phyloP scores from a whole-genome alignment of 192 early-diverging fungal genomes.

The Coemansia sp. region DNA sequence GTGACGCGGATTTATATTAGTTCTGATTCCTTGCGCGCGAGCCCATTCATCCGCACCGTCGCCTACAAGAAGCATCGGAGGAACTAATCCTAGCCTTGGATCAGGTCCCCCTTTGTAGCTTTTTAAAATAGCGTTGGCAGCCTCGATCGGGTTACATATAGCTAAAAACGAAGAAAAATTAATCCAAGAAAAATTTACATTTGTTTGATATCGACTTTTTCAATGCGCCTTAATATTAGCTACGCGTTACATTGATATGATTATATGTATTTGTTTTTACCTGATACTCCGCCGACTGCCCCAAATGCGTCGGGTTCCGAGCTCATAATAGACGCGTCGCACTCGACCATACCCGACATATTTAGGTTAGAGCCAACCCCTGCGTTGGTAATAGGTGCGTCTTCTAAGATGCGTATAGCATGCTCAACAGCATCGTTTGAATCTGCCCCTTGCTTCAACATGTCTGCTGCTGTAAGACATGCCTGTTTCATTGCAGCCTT shows the following conservation, averaged over 20 bases:
- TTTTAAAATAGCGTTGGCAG: constrained; percentile 52
- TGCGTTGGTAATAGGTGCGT: constrained; percentile 54
- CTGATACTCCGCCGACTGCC: constrained; percentile 67
- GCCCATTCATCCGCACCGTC: constrained; percentile 56
- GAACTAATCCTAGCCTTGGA: constrained; percentile 42
- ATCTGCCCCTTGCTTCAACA: constrained; percentile 2
- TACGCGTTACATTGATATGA: not conserved
- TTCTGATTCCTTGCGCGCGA: constrained; percentile 2
- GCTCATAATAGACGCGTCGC: constrained; percentile 83
- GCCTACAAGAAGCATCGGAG: constrained; percentile 57
- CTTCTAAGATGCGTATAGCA: constrained; percentile 44
- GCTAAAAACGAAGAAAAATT: too few relatives aligned
- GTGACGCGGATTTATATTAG: constrained; percentile 6
- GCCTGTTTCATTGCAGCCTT: constrained; percentile 23
- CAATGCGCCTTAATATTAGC: not conserved
- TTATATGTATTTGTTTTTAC: constrained; percentile 35
- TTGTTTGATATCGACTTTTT: too few relatives aligned
- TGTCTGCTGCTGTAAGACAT: constrained; percentile 18
- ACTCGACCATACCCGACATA: constrained; percentile 69
- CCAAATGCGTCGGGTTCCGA: constrained; percentile 64
- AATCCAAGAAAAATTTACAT: too few relatives aligned
- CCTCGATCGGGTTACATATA: constrained; percentile 65
- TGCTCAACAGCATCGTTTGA: constrained; percentile 25
- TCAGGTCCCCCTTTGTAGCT: constrained; percentile 13
- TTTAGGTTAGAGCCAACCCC: constrained; percentile 81